These are phyloP conservation scores for Friedmanniomyces simplex DNA, from an alignment of 495 filamentous ascomycete species.

Conservation along the genomic window DNA sequence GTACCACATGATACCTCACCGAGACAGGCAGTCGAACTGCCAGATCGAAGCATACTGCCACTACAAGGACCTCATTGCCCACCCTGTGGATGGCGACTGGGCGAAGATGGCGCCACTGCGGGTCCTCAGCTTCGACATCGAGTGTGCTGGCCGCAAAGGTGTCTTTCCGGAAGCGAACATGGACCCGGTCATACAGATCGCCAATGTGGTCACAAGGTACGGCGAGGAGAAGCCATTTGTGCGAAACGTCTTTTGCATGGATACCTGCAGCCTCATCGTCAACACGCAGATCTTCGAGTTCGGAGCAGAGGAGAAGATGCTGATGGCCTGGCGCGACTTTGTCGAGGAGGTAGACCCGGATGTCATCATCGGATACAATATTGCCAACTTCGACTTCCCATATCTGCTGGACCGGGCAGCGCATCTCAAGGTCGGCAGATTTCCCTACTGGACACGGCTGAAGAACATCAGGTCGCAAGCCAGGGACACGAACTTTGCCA, in stretches of 20 bases:
- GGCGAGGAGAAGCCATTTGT: slow-evolving; percentile 94
- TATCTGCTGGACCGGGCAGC: slow-evolving; percentile 87
- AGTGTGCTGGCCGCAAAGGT: slow-evolving; percentile 94
- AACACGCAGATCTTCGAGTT: slow-evolving; percentile 88
- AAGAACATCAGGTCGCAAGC: slow-evolving; percentile 51
- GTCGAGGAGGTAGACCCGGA: slow-evolving; percentile 87
- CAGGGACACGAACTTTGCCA: slow-evolving; percentile 77
- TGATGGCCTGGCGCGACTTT: slow-evolving; percentile 81
- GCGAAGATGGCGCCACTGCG: slow-evolving; percentile 95
- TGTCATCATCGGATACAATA: slow-evolving; percentile 98
- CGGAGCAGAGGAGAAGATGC: slow-evolving; percentile 69
- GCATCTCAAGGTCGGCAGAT: slow-evolving; percentile 61
- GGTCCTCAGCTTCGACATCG: slow-evolving; percentile 94
- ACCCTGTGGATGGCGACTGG: slow-evolving; percentile 89
- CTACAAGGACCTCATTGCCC: slow-evolving; percentile 74
- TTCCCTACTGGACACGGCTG: slow-evolving; percentile 79
- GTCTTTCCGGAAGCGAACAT: slow-evolving; percentile 87
- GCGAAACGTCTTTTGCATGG: slow-evolving; percentile 89
- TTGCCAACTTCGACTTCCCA: slow-evolving; percentile 96
- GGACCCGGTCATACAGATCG: slow-evolving; percentile 97
- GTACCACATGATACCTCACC: slow-evolving; percentile 53
- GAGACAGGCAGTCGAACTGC: slow-evolving; percentile 71
- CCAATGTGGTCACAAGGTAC: slow-evolving; percentile 91
- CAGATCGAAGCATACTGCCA: slow-evolving; percentile 85
- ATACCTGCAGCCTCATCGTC: slow-evolving; percentile 82